A percentile compares a stretch with the other conserved stretches of the same genome.
Conservation (phyloP, 2,329 filamentous ascomycete genomes). For the Berkeleyomyces basicola region DNA sequence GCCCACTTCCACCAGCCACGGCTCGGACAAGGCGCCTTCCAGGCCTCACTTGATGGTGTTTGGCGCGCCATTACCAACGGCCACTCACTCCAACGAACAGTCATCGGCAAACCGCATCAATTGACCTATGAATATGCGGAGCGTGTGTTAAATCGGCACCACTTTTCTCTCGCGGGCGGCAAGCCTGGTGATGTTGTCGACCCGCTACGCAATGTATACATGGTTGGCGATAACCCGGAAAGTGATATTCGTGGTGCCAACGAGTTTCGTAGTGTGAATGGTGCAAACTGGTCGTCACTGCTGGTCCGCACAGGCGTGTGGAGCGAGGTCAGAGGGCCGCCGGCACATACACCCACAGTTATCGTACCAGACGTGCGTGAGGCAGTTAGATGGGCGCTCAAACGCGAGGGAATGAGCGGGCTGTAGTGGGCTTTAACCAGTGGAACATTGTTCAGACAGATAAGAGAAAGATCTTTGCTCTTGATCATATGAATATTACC, state of each 20-base stretch:
- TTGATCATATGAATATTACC: no score
- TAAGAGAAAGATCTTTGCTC: no score
- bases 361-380: slow-evolving; percentile 60
- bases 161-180: slow-evolving; percentile 21
- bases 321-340: slow-evolving; percentile 26
- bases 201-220: slow-evolving; percentile 64
- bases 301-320: slow-evolving; percentile 73
- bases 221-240: slow-evolving; percentile 83
- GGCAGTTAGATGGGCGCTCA: slow-evolving; percentile 62
- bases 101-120: slow-evolving; percentile 69
- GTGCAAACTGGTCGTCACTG: slow-evolving; percentile 61
- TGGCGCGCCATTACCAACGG: slow-evolving; percentile 58
- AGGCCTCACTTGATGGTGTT: slow-evolving; percentile 62
- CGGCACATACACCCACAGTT: slow-evolving; percentile 43
- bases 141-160: slow-evolving; percentile 46
- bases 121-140: slow-evolving; percentile 76
- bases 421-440: slow-evolving; percentile 16
- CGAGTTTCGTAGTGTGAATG: slow-evolving; percentile 46
- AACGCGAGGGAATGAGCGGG: slow-evolving; percentile 31
- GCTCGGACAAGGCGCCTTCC: slow-evolving; percentile 82
- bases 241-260: slow-evolving; percentile 86
- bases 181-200: background rate
- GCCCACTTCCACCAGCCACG: slow-evolving; percentile 70
- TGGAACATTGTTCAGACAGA: background rate
- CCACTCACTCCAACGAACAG: slow-evolving; percentile 40